Evolutionary conservation across 257 asterid genomes (phyloP).

Genomic region (Capsicum rhomboideum): DNA sequence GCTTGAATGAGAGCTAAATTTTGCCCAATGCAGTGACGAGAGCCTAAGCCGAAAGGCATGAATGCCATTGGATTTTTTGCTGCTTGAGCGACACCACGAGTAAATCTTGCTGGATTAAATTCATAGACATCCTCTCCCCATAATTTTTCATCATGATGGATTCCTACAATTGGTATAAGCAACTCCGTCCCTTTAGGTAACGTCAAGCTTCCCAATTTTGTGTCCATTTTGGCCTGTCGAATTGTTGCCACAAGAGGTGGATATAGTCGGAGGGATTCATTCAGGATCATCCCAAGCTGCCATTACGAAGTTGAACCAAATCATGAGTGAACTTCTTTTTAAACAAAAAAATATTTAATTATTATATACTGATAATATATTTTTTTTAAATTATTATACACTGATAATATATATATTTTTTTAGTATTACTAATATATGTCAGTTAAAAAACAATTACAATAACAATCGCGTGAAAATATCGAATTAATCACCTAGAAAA

Average conservation of each 20-base stretch:
- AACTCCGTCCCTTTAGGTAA: slow-evolving; percentile 59
- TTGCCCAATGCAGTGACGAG: slow-evolving; percentile 84
- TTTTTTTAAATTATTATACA: no score
- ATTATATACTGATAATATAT: no score
- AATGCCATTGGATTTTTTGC: slow-evolving; percentile 70
- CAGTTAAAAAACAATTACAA: no score
- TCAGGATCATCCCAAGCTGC: slow-evolving; percentile 78
- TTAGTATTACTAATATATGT: no score
- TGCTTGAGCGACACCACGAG: slow-evolving; percentile 58
- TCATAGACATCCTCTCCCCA: slow-evolving; percentile 82
- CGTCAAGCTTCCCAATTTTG: slow-evolving; percentile 45
- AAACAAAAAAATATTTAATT: no score
- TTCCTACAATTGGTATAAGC: slow-evolving; percentile 74
- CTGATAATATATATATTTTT: no score
- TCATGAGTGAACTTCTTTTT: background rate
- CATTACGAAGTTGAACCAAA: background rate
- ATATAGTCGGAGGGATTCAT: slow-evolving; percentile 74
- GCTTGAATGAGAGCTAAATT: slow-evolving; percentile 78
- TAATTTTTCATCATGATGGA: slow-evolving; percentile 63
- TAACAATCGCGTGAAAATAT: no score
- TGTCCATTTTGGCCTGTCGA: slow-evolving; percentile 49
- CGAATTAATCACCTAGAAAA: no score
- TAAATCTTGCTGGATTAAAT: slow-evolving; percentile 75
- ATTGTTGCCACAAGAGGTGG: slow-evolving; percentile 83
- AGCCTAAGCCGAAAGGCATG: slow-evolving; percentile 81